Evolutionary conservation across 2,329 filamentous ascomycete species (phyloP).

Genomic region (Plenodomus lindquistii): DNA sequence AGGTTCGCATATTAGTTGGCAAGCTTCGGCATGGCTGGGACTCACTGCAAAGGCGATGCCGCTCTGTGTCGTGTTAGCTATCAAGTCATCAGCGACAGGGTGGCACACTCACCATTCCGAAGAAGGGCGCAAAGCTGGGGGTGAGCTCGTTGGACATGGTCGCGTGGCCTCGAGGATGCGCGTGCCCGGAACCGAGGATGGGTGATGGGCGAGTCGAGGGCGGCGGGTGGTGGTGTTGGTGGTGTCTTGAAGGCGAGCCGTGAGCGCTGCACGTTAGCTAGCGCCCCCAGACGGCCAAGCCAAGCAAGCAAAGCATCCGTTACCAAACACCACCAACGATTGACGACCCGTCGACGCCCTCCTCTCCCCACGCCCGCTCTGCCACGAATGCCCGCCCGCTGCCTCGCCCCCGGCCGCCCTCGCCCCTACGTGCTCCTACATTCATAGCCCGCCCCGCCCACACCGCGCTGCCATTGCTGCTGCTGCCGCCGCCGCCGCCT

Average conservation of each 20-base stretch:
- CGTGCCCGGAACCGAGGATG: neutral
- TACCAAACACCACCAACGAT: constrained; percentile 11
- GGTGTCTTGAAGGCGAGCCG: constrained; percentile 9
- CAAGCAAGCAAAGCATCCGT: constrained; percentile 7
- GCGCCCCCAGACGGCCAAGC: too few relatives aligned
- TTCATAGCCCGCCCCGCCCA: neutral
- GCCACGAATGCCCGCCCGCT: constrained; percentile 12
- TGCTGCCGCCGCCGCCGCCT: constrained; percentile 8
- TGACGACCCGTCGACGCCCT: constrained; percentile 8
- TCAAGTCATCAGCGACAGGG: constrained; percentile 21
- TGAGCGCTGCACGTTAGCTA: too few relatives aligned
- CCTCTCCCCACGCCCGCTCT: constrained; percentile 13
- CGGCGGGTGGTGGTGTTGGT: constrained; percentile 2
- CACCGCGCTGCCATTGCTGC: constrained; percentile 5
- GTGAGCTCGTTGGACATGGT: constrained; percentile 44
- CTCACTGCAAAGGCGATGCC: constrained; percentile 72
- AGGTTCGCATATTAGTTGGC: constrained; percentile 27
- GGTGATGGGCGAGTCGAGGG: constrained; percentile 4
- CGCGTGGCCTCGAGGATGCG: neutral
- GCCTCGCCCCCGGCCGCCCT: constrained; percentile 8
- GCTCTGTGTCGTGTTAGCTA: constrained; percentile 58
- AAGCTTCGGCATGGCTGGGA: constrained; percentile 15
- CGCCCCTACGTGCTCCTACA: constrained; percentile 4
- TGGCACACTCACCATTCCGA: constrained; percentile 73
- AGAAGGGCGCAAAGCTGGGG: constrained; percentile 84